Conservation (phyloP, 108 stramenopile species). For the Parietichytrium sp. region DNA sequence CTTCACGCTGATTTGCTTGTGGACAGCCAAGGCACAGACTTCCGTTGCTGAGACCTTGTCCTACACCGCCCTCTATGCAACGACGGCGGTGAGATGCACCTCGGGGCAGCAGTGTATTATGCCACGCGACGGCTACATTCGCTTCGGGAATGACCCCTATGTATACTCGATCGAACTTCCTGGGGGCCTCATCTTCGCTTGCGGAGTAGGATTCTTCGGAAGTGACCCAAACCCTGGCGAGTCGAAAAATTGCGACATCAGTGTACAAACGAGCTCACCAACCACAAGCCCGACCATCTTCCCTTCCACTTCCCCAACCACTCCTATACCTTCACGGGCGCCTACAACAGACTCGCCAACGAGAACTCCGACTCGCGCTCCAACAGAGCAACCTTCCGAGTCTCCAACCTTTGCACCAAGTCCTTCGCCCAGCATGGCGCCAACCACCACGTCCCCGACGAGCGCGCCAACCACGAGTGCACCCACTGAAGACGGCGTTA, state of each 20-base stretch:
- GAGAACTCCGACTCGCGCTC: neutral
- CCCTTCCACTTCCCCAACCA: neutral
- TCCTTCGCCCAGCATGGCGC: neutral
- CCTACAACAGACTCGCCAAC: neutral
- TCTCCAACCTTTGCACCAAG: neutral
- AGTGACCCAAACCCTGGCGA: neutral
- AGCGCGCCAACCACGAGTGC: neutral
- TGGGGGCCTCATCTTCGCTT: neutral
- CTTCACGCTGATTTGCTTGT: too few species aligned
- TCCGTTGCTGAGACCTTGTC: too few species aligned
- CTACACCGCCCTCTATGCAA: too few species aligned
- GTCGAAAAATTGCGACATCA: neutral
- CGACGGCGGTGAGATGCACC: slow-evolving; percentile 19
- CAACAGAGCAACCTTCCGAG: neutral
- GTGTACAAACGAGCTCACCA: neutral
- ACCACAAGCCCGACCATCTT: neutral
- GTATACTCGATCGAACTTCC: neutral
- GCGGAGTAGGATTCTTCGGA: slow-evolving; percentile 8
- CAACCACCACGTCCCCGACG: neutral
- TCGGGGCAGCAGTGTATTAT: neutral
- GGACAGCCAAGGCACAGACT: too few species aligned
- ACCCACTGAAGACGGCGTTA: too few species aligned
- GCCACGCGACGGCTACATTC: neutral
- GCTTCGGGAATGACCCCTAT: slow-evolving; percentile 22
- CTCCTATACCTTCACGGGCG: neutral